Evolutionary conservation across 2,329 filamentous ascomycete genomes (phyloP).

Genomic region (Colletotrichum paranaense): DNA sequence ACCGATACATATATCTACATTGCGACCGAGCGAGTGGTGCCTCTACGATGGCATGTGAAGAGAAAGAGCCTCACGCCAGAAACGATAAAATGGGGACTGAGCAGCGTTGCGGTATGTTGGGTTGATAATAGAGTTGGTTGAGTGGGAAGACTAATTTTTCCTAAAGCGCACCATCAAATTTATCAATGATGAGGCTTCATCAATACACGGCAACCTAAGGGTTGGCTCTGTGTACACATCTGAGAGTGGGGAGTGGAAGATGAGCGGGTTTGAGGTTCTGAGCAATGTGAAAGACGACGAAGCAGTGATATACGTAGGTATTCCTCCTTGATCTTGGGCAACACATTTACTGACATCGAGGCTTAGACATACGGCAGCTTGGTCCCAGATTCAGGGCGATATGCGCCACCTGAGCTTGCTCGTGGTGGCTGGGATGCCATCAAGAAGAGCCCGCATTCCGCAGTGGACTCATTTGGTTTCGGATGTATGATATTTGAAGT

Average conservation of each 20-base stretch:
- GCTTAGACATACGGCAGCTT: conserved; percentile 84
- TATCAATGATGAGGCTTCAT: conserved; percentile 92
- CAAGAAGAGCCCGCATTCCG: conserved; percentile 82
- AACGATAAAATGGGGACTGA: conserved; percentile 96
- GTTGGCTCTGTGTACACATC: conserved; percentile 91
- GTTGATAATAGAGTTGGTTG: not conserved
- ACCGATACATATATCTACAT: conserved; percentile 97
- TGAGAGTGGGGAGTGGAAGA: conserved; percentile 97
- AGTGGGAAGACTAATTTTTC: not conserved
- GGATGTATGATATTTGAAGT: conserved; percentile 88
- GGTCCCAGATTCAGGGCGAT: conserved; percentile 85
- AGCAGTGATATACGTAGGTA: conserved; percentile 78
- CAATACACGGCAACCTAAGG: conserved; percentile 88
- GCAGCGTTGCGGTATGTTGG: conserved; percentile 78
- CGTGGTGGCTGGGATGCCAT: conserved; percentile 92
- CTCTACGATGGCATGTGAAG: conserved; percentile 90
- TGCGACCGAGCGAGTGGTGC: conserved; percentile 89
- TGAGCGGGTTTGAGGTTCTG: conserved; percentile 92
- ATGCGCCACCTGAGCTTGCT: conserved; percentile 87
- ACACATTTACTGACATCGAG: conserved; percentile 28
- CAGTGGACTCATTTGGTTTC: conserved; percentile 88
- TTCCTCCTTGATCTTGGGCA: no score
- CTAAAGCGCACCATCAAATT: conserved; percentile 89
- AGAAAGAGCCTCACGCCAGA: conserved; percentile 89
- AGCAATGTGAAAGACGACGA: conserved; percentile 98